Evolutionary conservation across 73 alveolate genomes (phyloP).

Genomic region (Paramecium bursaria): DNA sequence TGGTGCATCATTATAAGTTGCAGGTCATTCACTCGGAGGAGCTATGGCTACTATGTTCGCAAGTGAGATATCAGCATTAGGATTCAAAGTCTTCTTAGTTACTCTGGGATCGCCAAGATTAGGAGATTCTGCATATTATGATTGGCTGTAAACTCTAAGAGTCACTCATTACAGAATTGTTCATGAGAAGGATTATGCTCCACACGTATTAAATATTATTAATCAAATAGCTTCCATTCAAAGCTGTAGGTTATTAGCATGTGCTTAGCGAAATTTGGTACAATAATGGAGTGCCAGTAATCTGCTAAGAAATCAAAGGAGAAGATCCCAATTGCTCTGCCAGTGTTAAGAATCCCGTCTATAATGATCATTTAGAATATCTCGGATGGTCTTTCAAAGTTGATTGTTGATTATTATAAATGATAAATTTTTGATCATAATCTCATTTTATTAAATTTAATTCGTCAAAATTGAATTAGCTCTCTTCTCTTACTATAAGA

Average conservation of each 20-base stretch:
- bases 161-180: constrained; percentile 47
- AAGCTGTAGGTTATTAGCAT: constrained; percentile 45
- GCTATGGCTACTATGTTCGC: constrained; percentile 67
- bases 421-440: too few species aligned
- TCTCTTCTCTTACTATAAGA: too few species aligned
- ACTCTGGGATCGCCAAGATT: constrained; percentile 69
- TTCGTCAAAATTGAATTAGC: too few species aligned
- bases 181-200: constrained; percentile 47
- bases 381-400: constrained; percentile 56
- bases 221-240: constrained; percentile 55
- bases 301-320: constrained; percentile 30
- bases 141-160: constrained; percentile 5
- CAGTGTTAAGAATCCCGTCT: neutral
- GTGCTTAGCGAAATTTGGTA: constrained; percentile 60
- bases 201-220: too few species aligned
- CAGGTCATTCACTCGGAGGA: constrained; percentile 70
- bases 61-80: constrained; percentile 35
- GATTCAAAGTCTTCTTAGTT: constrained; percentile 8
- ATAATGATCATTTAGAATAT: constrained; percentile 28
- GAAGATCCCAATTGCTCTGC: constrained; percentile 24
- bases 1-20: constrained; percentile 20
- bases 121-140: constrained; percentile 54
- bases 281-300: neutral
- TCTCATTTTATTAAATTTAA: too few species aligned
- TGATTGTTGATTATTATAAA: too few species aligned